Evolutionary conservation across 2,329 filamentous ascomycete species (phyloP), one percentile per base, ranked within the genome.

Genomic region (Stylonectria norvegica): DNA sequence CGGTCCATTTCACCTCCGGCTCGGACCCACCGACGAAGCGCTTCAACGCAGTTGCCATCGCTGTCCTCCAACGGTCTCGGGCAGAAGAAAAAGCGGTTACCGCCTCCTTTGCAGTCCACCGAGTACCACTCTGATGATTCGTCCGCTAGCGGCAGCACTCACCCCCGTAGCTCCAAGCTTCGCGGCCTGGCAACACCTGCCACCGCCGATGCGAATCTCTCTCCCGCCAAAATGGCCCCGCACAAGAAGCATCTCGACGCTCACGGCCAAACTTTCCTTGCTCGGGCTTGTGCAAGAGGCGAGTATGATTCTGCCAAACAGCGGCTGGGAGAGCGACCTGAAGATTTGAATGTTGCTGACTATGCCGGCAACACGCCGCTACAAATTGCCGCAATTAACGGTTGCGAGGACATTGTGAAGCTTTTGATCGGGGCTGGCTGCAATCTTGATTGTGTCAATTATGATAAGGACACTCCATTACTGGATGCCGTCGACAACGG

Each of bases 401-500:
- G 93, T 5, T 86, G 84, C 61, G 83, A 83, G 20, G 80, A 93
- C 39, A 90, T 97, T 41, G 93, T 97, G 27, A 83, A 86, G 60
- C 85, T 95, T 38, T 70, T 98, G 27, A 81, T 98, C 47, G 79
- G 87, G 7, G 83, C 88, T 47, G 87, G 88, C 22, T 95, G 90
- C 65, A 85, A 87, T 40, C 76, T 93, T 32, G 86, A 96, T 57
- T 91, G 78, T 56, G 71, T 83, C 42, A 83, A 85, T 55, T 83
- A 88, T 55, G 85, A 89, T 55, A 89, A 88, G 57, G 93, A 98
- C 57, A 97, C 93, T 0, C 93, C 93, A 19, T 75, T 98, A 23
- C 84, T 98, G 38, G 93, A 98, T 69, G 93, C 93, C 5, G 89
- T 97, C 19, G 93, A 97, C 54, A 98, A 98, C 57, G 88, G 88